phyloP scores from a whole-genome alignment of 352 stramenopile genomes.

The Elongisporangium undulatum region DNA sequence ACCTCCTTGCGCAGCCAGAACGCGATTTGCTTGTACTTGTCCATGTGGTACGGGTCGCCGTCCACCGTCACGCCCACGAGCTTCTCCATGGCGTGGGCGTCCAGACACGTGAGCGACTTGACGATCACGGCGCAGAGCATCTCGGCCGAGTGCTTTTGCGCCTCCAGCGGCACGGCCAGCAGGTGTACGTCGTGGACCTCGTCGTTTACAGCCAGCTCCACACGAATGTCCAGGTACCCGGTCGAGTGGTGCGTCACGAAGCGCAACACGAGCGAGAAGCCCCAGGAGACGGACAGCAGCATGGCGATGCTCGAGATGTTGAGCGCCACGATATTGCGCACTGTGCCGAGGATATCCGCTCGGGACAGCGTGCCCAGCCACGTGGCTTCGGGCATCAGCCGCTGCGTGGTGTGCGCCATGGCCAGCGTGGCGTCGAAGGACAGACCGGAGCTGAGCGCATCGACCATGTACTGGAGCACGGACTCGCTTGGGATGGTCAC shows the following conservation, averaged over 20 bases:
- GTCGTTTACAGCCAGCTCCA: slow-evolving; percentile 35
- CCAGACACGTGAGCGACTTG: slow-evolving; percentile 21
- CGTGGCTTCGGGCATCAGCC: slow-evolving; percentile 10
- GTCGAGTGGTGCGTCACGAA: slow-evolving; percentile 29
- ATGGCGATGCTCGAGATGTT: slow-evolving; percentile 33
- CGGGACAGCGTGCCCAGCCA: slow-evolving; percentile 4
- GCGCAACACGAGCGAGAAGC: slow-evolving; percentile 34
- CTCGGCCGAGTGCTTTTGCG: slow-evolving; percentile 26
- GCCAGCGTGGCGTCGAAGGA: slow-evolving; percentile 26
- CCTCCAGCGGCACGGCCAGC: slow-evolving; percentile 27
- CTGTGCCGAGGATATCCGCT: slow-evolving; percentile 15
- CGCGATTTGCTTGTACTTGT: slow-evolving; percentile 24
- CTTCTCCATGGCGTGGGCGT: slow-evolving; percentile 32
- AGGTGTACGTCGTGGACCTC: slow-evolving; percentile 47
- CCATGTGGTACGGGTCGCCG: slow-evolving; percentile 43
- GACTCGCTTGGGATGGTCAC: slow-evolving; percentile 25
- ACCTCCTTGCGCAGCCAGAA: slow-evolving; percentile 19
- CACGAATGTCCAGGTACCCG: slow-evolving; percentile 34
- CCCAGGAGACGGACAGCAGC: slow-evolving; percentile 31
- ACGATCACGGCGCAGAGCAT: slow-evolving; percentile 16
- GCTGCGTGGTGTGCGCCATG: slow-evolving; percentile 29
- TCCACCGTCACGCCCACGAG: slow-evolving; percentile 42
- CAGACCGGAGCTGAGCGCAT: slow-evolving; percentile 16
- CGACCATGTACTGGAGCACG: slow-evolving; percentile 29
- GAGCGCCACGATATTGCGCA: slow-evolving; percentile 27